Evolutionary conservation across 2,329 filamentous ascomycete genomes (phyloP).

Genomic region (Lachnellula occidentalis): DNA sequence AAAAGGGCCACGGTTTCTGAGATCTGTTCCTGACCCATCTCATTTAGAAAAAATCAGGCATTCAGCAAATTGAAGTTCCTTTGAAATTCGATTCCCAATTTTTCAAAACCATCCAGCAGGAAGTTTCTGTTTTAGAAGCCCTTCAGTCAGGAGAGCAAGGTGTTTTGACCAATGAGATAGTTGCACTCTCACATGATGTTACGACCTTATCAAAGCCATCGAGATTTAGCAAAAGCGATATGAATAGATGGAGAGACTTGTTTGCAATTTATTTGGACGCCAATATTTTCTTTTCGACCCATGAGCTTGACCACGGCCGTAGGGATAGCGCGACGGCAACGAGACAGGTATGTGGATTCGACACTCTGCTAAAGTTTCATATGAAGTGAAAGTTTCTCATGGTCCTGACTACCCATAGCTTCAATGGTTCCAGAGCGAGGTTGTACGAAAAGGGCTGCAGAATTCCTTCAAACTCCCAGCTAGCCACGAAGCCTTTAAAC

Average conservation of each 20-base stretch:
- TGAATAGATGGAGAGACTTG: conserved; percentile 72
- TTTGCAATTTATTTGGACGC: conserved; percentile 78
- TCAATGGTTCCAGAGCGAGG: conserved; percentile 65
- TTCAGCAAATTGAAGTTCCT: conserved; percentile 62
- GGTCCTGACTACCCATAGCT: background rate
- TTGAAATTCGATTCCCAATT: conserved; percentile 74
- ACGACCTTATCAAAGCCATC: conserved; percentile 55
- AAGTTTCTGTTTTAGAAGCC: conserved; percentile 62
- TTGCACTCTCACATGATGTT: conserved; percentile 58
- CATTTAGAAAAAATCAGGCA: conserved; percentile 1
- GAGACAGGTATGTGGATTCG: background rate
- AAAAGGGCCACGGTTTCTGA: no score
- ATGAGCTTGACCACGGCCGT: conserved; percentile 64
- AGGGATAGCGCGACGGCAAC: conserved; percentile 50
- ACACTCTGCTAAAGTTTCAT: background rate
- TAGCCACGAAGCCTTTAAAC: conserved; percentile 58
- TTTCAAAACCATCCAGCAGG: conserved; percentile 67
- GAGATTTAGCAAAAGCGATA: conserved; percentile 56
- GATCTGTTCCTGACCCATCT: background rate
- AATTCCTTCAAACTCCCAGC: conserved; percentile 60
- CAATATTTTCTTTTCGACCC: conserved; percentile 75
- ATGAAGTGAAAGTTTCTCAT: no score
- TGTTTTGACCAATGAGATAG: conserved; percentile 58
- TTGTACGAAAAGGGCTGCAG: conserved; percentile 54
- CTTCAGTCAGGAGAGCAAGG: conserved; percentile 59